Percentiles rank a stretch among this genome's conserved stretches.
Conservation (phyloP, 176 grass and related monocot genomes). For the Juncus inflexus region DNA sequence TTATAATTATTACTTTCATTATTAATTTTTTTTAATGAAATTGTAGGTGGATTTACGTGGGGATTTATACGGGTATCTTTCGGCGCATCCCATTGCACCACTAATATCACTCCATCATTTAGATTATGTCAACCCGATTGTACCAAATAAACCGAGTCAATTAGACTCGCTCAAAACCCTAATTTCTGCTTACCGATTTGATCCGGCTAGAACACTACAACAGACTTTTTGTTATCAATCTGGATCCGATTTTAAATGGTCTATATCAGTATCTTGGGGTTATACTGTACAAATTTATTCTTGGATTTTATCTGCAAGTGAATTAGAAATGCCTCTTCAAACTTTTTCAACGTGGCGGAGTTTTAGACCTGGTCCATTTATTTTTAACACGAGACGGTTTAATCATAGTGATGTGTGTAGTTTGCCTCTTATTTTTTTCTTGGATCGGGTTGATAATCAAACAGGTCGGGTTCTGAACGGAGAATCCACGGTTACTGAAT, state of each 20-base stretch:
- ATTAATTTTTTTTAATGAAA: no score
- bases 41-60: conserved; percentile 25
- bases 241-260: not conserved
- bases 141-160: conserved; percentile 7
- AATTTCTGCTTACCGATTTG: conserved; percentile 19
- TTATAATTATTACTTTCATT: not conserved
- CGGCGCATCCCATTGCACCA: conserved; percentile 27
- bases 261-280: not conserved
- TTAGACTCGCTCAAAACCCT: conserved; percentile 6
- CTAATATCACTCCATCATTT: conserved; percentile 33
- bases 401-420: not conserved
- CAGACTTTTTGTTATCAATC: conserved; percentile 29
- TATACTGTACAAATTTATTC: not conserved
- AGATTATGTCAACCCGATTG: conserved; percentile 26
- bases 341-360: not conserved
- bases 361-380: not conserved
- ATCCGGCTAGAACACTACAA: conserved; percentile 23
- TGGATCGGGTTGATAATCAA: not conserved
- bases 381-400: not conserved
- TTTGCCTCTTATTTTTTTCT: not conserved
- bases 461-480: conserved; percentile 1
- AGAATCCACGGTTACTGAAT: not conserved
- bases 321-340: not conserved
- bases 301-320: not conserved
- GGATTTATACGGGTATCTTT: conserved; percentile 25